Conservation (phyloP, 106 monocot genomes). For the Cymbidium sinense region DNA sequence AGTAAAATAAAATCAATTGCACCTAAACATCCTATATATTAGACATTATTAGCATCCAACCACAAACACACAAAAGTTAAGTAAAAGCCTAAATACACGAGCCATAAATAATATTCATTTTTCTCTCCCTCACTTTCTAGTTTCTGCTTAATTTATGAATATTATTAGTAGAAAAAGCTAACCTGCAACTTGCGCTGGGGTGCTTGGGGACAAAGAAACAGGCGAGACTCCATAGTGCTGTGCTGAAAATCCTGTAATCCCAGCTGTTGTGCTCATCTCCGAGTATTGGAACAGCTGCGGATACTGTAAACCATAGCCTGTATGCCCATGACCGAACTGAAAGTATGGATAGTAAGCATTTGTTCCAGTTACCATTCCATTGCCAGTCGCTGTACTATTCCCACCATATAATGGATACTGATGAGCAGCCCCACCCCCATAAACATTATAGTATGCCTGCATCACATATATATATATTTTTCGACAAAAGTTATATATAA, state of each 20-base stretch:
- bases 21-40: too few relatives aligned
- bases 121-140: not conserved
- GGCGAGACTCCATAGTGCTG: slow-evolving; percentile 38
- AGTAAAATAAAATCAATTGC: too few relatives aligned
- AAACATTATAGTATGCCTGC: slow-evolving; percentile 28
- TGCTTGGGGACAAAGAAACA: slow-evolving; percentile 21
- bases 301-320: slow-evolving; percentile 41
- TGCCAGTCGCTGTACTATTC: slow-evolving; percentile 3
- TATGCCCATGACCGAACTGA: slow-evolving; percentile 24
- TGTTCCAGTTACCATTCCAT: slow-evolving; percentile 12
- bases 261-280: slow-evolving; percentile 13
- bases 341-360: slow-evolving; percentile 34
- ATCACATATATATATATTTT: not conserved
- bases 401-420: slow-evolving; percentile 26
- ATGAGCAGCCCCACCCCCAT: slow-evolving; percentile 19
- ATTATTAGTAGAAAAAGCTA: not conserved
- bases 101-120: too few relatives aligned
- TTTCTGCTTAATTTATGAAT: not conserved
- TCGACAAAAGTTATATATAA: not conserved
- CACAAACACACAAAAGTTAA: too few relatives aligned
- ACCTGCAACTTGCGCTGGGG: slow-evolving; percentile 42
- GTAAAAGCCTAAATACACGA: too few relatives aligned
- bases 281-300: slow-evolving; percentile 41
- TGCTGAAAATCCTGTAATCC: slow-evolving; percentile 21
- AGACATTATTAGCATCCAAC: too few relatives aligned